Percentiles rank a stretch among this genome's conserved stretches.
Conservation (phyloP, 108 stramenopile genomes). For the Nannochloropsis salina region DNA sequence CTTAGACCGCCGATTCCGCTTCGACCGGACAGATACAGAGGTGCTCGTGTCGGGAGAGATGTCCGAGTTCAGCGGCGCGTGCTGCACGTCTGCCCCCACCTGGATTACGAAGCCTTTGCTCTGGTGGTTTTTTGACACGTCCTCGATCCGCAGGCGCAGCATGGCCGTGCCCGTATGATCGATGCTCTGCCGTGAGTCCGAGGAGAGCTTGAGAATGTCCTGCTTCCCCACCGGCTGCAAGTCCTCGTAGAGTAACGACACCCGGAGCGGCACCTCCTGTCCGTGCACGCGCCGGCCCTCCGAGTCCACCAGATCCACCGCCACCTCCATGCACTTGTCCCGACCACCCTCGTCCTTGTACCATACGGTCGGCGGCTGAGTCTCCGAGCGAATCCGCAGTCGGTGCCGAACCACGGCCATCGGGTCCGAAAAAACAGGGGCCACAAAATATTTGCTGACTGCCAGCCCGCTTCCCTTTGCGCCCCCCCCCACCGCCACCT, state of each 20-base stretch:
- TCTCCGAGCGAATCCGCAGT: conserved; percentile 5
- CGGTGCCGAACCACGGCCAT: background rate
- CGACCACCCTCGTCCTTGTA: conserved; percentile 85
- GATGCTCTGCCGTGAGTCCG: conserved; percentile 38
- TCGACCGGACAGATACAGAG: conserved; percentile 69
- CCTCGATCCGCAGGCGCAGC: conserved; percentile 69
- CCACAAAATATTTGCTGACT: background rate
- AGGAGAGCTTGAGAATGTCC: conserved; percentile 63
- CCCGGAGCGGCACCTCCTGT: conserved; percentile 51
- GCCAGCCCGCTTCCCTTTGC: background rate
- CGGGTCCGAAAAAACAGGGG: background rate
- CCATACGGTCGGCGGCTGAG: conserved; percentile 58
- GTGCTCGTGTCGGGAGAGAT: conserved; percentile 64
- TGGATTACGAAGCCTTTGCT: conserved; percentile 65
- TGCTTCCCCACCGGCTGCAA: conserved; percentile 62
- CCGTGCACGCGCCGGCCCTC: conserved; percentile 47
- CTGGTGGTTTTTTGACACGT: conserved; percentile 83
- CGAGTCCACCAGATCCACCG: conserved; percentile 57
- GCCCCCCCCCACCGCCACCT: background rate
- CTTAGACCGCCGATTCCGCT: conserved; percentile 52
- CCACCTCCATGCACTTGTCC: conserved; percentile 71
- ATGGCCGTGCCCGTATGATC: conserved; percentile 43
- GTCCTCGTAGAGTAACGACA: conserved; percentile 55
- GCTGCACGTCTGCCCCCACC: conserved; percentile 57
- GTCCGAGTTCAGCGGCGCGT: conserved; percentile 57